Conservation (phyloP, 768 basidiomycete genomes). For the Tulasnella sp. region DNA sequence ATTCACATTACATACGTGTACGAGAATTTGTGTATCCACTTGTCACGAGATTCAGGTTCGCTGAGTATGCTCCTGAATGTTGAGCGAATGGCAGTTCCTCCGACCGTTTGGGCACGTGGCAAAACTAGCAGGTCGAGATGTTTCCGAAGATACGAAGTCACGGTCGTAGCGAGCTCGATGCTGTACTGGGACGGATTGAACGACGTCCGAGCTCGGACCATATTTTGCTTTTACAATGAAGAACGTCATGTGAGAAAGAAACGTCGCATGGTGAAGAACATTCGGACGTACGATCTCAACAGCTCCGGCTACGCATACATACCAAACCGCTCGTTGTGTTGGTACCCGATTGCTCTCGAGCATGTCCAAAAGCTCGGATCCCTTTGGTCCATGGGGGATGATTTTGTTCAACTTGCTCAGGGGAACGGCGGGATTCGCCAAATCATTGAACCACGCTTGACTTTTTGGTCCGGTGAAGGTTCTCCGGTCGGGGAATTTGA, state of each 20-base stretch:
- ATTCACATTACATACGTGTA: slow-evolving; percentile 45
- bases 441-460: slow-evolving; percentile 72
- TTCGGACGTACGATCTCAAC: slow-evolving; percentile 58
- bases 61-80: slow-evolving; percentile 73
- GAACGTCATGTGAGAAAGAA: neutral
- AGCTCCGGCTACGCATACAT: slow-evolving; percentile 73
- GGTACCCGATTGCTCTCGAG: slow-evolving; percentile 66
- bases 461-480: slow-evolving; percentile 70
- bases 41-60: slow-evolving; percentile 55
- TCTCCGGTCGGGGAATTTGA: slow-evolving; percentile 71
- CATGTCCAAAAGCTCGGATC: slow-evolving; percentile 70
- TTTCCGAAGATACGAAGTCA: slow-evolving; percentile 74
- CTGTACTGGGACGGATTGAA: slow-evolving; percentile 79
- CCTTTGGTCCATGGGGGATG: slow-evolving; percentile 79
- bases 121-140: slow-evolving; percentile 67
- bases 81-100: slow-evolving; percentile 68
- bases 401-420: slow-evolving; percentile 67
- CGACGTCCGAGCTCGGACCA: slow-evolving; percentile 62
- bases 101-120: slow-evolving; percentile 58
- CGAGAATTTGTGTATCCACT: slow-evolving; percentile 67
- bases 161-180: slow-evolving; percentile 71
- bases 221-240: slow-evolving; percentile 37
- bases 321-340: slow-evolving; percentile 77
- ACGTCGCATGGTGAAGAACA: neutral
- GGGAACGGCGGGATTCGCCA: slow-evolving; percentile 71